Base-by-base conservation (phyloP, 129 eudicot species). In the Pittosporum tobira region DNA sequence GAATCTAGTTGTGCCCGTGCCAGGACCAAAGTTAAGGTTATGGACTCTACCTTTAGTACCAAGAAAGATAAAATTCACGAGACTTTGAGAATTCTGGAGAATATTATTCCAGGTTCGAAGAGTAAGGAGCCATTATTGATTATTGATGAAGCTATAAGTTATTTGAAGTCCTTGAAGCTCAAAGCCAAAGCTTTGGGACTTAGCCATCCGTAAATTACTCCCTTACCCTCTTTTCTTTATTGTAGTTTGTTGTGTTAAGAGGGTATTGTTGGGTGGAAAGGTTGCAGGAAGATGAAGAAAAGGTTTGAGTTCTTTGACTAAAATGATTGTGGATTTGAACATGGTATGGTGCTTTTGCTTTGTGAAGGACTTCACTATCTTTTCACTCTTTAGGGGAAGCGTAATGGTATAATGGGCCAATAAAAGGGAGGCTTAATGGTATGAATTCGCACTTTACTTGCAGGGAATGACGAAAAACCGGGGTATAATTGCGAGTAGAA, bases 71-170 rank as follows among this genome's bases (percentile, higher is more conserved):
- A 71, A 57, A 61, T 81, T 31, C 74, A 67, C 12, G 59, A 71
- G 47, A 76, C 67, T 12, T 19, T 77, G 40, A 59, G 25, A 34
- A 59, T 71, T 25, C 69, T 81, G 9, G 65, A 77, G 73, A 59
- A 50, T 16, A 65, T 81, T 3, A 60, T 81, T 28, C 88, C 88
- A 3, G 78, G 76, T 27, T 22, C 64, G 21, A 70, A 71, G 51
- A 30, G 55, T 51, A 61, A 74, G 43, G 79, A 82, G 26, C 79
- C 87, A 24, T 25, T 78, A 31, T 26, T 67, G 73, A 65, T 82
- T 48, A 65, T 82, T 45, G 84, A 82, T 28, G 66, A 73, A 23
- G 81, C 81, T 12, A 70, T 79, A 7, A 43, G 4, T 31, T 64
- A 66, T 65, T 56, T 75, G 73, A 75, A 77, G 51, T 48, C 65